These are phyloP conservation scores for Acanthamoeba quina DNA, from an alignment of 208 protist species.

Conservation along the genomic window DNA sequence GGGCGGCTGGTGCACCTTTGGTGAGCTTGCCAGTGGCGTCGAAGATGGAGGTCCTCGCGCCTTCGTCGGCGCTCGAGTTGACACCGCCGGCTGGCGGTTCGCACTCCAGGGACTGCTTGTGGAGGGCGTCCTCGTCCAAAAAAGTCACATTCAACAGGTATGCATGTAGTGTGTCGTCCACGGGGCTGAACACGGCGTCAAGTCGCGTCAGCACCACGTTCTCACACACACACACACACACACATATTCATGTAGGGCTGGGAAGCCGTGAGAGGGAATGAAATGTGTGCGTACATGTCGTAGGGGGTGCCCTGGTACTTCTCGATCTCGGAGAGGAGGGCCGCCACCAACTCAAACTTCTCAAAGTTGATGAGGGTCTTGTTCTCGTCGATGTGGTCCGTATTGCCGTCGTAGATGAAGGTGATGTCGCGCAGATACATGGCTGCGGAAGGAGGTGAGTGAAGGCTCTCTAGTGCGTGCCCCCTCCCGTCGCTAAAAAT, in stretches of 20 bases:
- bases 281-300: background rate
- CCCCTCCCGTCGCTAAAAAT: background rate
- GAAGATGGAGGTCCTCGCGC: slow-evolving; percentile 59
- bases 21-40: slow-evolving; percentile 46
- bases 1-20: background rate
- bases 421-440: slow-evolving; percentile 71
- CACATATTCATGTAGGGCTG: too few species aligned
- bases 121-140: slow-evolving; percentile 57
- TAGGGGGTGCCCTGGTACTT: slow-evolving; percentile 17
- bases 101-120: slow-evolving; percentile 62
- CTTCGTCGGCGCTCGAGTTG: slow-evolving; percentile 4
- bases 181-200: background rate
- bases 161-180: slow-evolving; percentile 34
- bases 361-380: slow-evolving; percentile 73
- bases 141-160: slow-evolving; percentile 12
- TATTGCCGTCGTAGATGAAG: slow-evolving; percentile 75
- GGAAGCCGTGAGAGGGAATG: background rate
- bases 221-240: background rate
- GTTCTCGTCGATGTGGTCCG: slow-evolving; percentile 33
- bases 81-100: slow-evolving; percentile 50
- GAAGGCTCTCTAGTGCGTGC: background rate
- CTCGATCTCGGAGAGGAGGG: slow-evolving; percentile 34
- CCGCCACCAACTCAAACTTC: slow-evolving; percentile 63
- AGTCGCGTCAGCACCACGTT: background rate
- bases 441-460: background rate